Evolutionary conservation across 1,284 basidiomycete genomes (phyloP), one percentile per base, ranked within the genome.

Genomic region (Kwoniella shivajii): DNA sequence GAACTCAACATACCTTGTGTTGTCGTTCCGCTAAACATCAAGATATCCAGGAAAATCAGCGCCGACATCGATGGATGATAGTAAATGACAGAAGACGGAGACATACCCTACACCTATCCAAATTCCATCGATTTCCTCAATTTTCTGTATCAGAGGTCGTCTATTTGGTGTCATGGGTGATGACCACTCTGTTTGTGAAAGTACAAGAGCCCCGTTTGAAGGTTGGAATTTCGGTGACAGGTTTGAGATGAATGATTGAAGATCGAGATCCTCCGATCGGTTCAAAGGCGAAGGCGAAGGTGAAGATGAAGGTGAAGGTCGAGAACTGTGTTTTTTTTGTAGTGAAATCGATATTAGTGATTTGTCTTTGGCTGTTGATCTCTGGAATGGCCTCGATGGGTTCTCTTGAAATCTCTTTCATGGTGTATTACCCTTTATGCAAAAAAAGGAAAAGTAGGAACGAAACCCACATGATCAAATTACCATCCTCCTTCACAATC

Each of bases 101-200:
- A 66, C 72, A 69, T 57, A 62, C 69, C 68, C 30, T 67, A 71
- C 70, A 6, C 71, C 76, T 9, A 79, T 64, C 43, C 68, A 80
- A 22, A 80, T 62, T 4, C 79, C 79, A 16, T 67, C 54, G 1
- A 63, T 50, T 4, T 58, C 63, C 20, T 60, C 56, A 6, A 79
- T 20, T 20, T 3, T 41, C 50, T 31, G 11, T 9, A 82, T 66
- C 13, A 81, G 68, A 5, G 80, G 80, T 30, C 72, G 64, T 1
- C 78, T 78, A 41, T 74, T 60, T 29, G 66, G 65, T 14, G 78
- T 76, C 30, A 80, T 71, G 5, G 81, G 81, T 16, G 81, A 67
- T 62, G 78, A 82, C 65, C 81, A 82, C 3, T 79, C 78, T 61
- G 81, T 80, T 52, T 75, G 71, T 2, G 67, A 67, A 24, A 70